Base-by-base conservation (phyloP, 2,329 filamentous ascomycete species). In the Neurospora sp. region DNA sequence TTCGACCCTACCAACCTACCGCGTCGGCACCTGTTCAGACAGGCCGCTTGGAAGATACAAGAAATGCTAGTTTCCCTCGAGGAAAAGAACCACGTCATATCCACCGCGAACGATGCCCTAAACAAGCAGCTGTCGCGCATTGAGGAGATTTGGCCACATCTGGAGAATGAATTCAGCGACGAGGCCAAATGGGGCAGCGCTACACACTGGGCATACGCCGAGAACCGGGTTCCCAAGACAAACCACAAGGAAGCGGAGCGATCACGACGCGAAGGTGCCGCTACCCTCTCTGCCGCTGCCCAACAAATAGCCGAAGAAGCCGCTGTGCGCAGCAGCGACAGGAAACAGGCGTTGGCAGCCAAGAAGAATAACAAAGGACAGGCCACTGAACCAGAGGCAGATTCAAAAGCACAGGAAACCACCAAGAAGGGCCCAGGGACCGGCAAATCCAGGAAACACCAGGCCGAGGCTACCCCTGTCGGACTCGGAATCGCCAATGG, bases 11-110 rank as follows among this genome's bases (percentile, higher is more conserved):
- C 83, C 75, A 90, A 91, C 76, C 78, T 91, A 62, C 86, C 85
- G 68, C 88, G 90, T 73, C 89, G 92, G 74, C 87, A 91, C 76
- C 83, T 94, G 57, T 97, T 95, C 78, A 88, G 89, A 75, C 89
- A 92, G 71, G 89, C 95, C 68, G 90, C 93, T 43, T 85, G 89
- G 75, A 90, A 91, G 73, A 90, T 97, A 68, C 88, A 91, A 74
- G 91, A 94, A 75, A 91, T 98, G 84, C 88, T 98, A 65, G 88
- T 93, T 66, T 95, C 94, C 1, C 86, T 98, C 43, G 96, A 99
- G 77, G 96, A 99, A 81, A 99, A 99, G 82, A 97, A 97, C 74
- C 94, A 97, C 75, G 96, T 99, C 75, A 91, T 98, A 70, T 91
- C 92, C 43, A 96, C 95, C 17, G 95, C 96, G 69, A 96, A 95